Conservation (phyloP, 108 stramenopile species). For the Cyclotella baltica region DNA sequence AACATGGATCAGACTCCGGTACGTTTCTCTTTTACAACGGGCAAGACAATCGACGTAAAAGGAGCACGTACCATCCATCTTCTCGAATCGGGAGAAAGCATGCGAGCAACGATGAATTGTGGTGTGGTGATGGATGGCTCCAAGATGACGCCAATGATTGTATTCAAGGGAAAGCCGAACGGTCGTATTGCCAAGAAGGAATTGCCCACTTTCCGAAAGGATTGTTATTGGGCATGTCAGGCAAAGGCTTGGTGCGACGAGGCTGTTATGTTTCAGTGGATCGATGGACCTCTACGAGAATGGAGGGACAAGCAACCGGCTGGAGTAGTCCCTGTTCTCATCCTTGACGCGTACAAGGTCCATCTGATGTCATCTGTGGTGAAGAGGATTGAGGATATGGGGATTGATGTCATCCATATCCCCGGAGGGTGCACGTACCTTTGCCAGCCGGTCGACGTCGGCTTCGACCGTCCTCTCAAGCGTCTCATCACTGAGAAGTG, state of each 20-base stretch:
- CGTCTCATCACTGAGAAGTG: background rate
- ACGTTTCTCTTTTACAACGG: background rate
- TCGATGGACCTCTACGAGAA: background rate
- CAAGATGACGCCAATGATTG: background rate
- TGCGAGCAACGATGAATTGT: background rate
- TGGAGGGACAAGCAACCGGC: background rate
- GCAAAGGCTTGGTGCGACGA: conserved; percentile 6
- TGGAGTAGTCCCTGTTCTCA: background rate
- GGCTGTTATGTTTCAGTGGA: background rate
- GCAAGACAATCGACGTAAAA: background rate
- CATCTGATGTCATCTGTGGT: background rate
- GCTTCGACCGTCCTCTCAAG: background rate
- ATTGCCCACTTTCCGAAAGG: background rate
- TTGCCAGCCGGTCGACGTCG: conserved; percentile 1
- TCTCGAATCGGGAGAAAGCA: background rate
- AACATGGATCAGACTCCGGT: conserved; percentile 8
- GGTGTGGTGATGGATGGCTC: background rate
- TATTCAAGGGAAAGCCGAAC: background rate
- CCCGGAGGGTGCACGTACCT: conserved; percentile 6
- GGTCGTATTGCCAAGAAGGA: background rate
- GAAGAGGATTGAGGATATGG: background rate
- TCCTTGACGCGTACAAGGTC: background rate
- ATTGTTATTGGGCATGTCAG: background rate
- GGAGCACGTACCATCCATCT: background rate
- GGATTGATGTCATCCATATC: background rate